These are phyloP conservation scores for Auxenochlorella protothecoides DNA, from an alignment of 139 green algal genomes.

Conservation along the genomic window DNA sequence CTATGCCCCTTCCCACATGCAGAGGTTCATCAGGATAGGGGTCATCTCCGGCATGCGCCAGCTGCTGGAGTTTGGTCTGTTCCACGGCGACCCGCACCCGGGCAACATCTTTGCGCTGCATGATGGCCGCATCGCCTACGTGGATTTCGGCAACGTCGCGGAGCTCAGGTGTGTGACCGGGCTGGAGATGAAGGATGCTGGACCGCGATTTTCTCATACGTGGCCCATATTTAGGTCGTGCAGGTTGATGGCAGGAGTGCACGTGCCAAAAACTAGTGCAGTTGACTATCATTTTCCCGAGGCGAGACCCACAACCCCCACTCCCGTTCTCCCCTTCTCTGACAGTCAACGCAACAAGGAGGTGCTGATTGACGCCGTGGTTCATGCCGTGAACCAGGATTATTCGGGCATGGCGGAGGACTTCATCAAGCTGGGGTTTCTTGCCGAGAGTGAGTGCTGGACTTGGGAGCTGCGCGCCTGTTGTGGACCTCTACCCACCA, in stretches of 20 bases:
- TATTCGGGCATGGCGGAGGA: conserved; percentile 88
- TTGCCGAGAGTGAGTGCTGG: conserved; percentile 27
- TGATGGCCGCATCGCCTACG: conserved; percentile 97
- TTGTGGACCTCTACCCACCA: no score
- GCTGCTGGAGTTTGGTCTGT: conserved; percentile 98
- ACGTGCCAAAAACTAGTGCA: no score
- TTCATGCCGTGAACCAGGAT: conserved; percentile 98
- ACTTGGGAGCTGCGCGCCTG: no score
- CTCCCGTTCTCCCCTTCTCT: background rate
- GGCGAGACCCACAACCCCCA: background rate
- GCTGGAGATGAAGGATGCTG: background rate
- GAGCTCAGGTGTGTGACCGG: conserved; percentile 46
- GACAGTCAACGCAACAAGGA: conserved; percentile 16
- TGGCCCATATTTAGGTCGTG: no score
- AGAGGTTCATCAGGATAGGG: conserved; percentile 83
- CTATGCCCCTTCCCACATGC: conserved; percentile 29
- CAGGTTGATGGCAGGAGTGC: no score
- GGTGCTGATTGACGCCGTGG: conserved; percentile 91
- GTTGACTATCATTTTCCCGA: background rate
- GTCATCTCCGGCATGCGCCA: conserved; percentile 89
- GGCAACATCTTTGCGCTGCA: conserved; percentile 95
- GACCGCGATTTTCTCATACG: no score
- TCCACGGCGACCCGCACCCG: conserved; percentile 93
- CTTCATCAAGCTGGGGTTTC: conserved; percentile 95
- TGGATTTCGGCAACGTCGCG: conserved; percentile 99